Conservation (phyloP, 768 basidiomycete genomes). For the Mycena sanguinolenta region DNA sequence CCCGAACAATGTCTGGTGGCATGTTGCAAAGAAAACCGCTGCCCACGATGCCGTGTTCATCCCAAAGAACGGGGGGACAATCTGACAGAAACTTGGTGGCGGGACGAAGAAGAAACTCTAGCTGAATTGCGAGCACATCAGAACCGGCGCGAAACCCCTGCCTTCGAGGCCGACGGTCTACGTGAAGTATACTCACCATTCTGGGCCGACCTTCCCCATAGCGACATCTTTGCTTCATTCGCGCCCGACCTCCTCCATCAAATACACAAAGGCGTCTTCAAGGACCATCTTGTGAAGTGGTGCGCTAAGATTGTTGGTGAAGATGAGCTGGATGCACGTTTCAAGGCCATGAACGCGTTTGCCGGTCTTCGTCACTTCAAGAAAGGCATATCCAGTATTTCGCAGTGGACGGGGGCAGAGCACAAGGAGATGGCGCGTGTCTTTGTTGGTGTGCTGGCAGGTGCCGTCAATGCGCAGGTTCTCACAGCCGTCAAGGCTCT, state of each 20-base stretch:
- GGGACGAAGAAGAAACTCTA: background rate
- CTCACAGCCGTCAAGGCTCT: no score
- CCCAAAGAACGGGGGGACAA: background rate
- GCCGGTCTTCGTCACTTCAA: background rate
- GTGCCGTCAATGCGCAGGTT: background rate
- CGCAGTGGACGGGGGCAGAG: background rate
- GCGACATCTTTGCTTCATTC: background rate
- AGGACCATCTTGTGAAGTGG: background rate
- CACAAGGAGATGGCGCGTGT: background rate
- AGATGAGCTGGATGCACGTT: background rate
- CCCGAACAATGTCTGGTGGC: conserved; percentile 47
- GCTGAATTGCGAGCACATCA: no score
- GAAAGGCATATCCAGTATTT: background rate
- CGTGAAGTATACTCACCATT: background rate
- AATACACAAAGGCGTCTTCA: background rate
- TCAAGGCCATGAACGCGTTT: background rate
- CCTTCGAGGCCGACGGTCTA: background rate
- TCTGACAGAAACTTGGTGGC: background rate
- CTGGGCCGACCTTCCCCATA: background rate
- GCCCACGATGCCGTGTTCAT: background rate
- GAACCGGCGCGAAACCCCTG: no score
- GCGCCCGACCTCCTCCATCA: background rate
- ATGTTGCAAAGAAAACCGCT: background rate
- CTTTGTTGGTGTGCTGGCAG: background rate
- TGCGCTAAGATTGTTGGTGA: background rate